Evolutionary conservation across 2,329 filamentous ascomycete genomes (phyloP), one percentile per base, ranked within the genome.

Genomic region (Neofusicoccum parvum): DNA sequence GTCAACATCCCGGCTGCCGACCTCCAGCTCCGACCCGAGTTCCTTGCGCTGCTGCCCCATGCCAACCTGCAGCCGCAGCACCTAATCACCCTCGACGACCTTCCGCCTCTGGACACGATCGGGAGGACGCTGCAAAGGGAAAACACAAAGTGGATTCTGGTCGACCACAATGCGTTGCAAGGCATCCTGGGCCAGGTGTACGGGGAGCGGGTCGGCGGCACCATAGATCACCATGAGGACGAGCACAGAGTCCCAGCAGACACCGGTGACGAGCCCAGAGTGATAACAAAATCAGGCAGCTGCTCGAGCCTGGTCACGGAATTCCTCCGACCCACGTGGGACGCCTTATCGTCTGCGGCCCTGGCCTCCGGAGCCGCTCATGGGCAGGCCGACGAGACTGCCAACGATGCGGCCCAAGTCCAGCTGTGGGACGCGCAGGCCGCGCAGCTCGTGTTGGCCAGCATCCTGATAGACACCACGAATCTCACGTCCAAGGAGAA

Each of bases 221-320:
- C 89, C 68, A 85, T 95, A 63, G 92, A 95, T 76, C 92, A 95
- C 77, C 92, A 95, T 74, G 88, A 86, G 0, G 91, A 95, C 68
- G 92, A 95, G 72, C 75, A 80, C 5, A 79, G 74, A 6, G 80
- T 92, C 0, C 75, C 84, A 0, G 43, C 72, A 56, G 79, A 83
- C 11, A 79, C 78, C 0, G 80, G 78, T 3, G 80, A 80, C 0
- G 76, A 82, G 5, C 86, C 88, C 1, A 82, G 90, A 17, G 78
- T 92, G 1, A 82, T 95, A 20, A 81, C 86, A 68, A 87, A 85
- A 63, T 84, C 84, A 65, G 92, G 91, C 4, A 94, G 90, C 76
- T 94, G 92, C 77, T 85, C 86, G 68, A 92, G 89, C 67, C 79
- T 94, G 1, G 82, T 95, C 0, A 81, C 89, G 0, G 84, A 88